These are phyloP conservation scores for Dictyostelium capitatum DNA, from an alignment of 78 protist genomes.

Conservation along the genomic window DNA sequence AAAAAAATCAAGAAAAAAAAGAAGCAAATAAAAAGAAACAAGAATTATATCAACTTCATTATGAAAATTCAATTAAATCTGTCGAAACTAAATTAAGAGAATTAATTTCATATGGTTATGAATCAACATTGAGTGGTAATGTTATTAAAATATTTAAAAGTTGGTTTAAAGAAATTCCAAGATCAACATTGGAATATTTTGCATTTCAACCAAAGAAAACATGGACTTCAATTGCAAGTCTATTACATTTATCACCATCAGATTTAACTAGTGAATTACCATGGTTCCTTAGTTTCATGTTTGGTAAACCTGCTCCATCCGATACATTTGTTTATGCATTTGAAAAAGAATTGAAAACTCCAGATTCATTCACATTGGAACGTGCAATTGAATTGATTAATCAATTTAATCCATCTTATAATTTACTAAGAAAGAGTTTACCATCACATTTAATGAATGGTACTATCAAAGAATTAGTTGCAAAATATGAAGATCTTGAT, in stretches of 20 bases:
- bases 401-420: slow-evolving; percentile 32
- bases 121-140: slow-evolving; percentile 38
- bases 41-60: not conserved
- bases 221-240: slow-evolving; percentile 53
- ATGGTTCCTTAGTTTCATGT: slow-evolving; percentile 80
- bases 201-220: slow-evolving; percentile 74
- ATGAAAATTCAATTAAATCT: not conserved
- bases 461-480: not conserved
- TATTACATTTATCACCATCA: slow-evolving; percentile 64
- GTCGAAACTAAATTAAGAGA: slow-evolving; percentile 39
- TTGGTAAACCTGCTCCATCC: slow-evolving; percentile 72
- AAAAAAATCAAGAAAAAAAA: not conserved
- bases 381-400: slow-evolving; percentile 24
- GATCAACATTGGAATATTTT: slow-evolving; percentile 68
- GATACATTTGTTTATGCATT: slow-evolving; percentile 36
- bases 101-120: not conserved
- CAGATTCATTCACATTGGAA: slow-evolving; percentile 4
- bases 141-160: slow-evolving; percentile 19
- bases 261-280: slow-evolving; percentile 33
- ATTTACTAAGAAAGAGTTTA: slow-evolving; percentile 50
- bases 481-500: slow-evolving; percentile 31
- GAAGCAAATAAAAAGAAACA: not conserved
- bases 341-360: not conserved
- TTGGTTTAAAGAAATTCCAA: slow-evolving; percentile 36
- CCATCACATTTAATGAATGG: not conserved